Percentiles rank a stretch among this genome's conserved stretches.
phyloP scores from a whole-genome alignment of 1,139 yeast genomes.

The Saccharomycopsis phalli region DNA sequence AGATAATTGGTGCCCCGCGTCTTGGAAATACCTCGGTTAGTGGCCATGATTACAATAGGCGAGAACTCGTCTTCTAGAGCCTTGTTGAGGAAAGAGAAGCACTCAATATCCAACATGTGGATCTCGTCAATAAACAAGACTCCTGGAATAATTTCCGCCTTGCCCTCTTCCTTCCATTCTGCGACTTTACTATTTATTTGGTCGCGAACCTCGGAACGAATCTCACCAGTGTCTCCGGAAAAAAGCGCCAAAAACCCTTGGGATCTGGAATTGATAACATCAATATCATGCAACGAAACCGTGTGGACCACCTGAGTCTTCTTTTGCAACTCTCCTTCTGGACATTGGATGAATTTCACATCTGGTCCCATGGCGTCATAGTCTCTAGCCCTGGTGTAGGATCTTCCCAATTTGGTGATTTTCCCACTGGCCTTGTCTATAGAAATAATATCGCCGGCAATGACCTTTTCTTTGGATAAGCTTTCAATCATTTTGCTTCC shows the following conservation, averaged over 20 bases:
- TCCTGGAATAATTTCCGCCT: constrained; percentile 98
- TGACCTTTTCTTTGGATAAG: constrained; percentile 84
- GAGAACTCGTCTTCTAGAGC: constrained; percentile 96
- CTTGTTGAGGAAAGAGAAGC: constrained; percentile 90
- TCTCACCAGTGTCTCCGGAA: constrained; percentile 97
- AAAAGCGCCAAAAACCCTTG: constrained; percentile 96
- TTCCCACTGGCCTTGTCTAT: constrained; percentile 95
- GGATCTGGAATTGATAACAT: constrained; percentile 94
- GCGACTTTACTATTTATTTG: constrained; percentile 95
- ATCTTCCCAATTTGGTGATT: constrained; percentile 87
- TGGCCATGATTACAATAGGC: constrained; percentile 97
- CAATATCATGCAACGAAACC: constrained; percentile 93
- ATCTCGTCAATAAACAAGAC: constrained; percentile 97
- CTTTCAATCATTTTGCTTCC: constrained; percentile 98
- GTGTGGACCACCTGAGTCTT: constrained; percentile 94
- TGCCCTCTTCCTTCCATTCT: constrained; percentile 99
- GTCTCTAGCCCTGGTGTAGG: constrained; percentile 92
- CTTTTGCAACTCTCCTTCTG: constrained; percentile 96
- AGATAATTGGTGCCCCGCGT: constrained; percentile 91
- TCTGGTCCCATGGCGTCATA: constrained; percentile 99
- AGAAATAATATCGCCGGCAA: constrained; percentile 95
- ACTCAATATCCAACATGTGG: constrained; percentile 96
- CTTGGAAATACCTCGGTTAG: constrained; percentile 86
- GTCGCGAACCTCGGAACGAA: constrained; percentile 89
- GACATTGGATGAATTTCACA: constrained; percentile 94